Conservation (phyloP, 306 rosid species). For the Urtica urens region DNA sequence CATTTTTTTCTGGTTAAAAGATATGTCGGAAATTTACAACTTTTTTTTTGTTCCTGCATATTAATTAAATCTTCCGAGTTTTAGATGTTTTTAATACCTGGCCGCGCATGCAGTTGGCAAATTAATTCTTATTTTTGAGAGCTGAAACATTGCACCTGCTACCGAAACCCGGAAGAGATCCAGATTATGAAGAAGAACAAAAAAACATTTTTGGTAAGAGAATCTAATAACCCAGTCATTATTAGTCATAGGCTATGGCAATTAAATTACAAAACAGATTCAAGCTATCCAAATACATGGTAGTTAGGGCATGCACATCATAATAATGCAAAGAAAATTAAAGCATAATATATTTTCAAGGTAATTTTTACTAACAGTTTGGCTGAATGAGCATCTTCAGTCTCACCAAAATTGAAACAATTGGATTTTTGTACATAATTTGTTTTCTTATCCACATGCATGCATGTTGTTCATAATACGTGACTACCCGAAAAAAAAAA, state of each 20-base stretch:
- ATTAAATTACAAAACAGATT: neutral
- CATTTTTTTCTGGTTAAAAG: too few species aligned
- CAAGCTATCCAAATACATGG: constrained; percentile 8
- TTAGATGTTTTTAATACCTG: too few species aligned
- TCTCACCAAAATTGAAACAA: neutral
- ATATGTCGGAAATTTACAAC: too few species aligned
- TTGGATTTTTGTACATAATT: neutral
- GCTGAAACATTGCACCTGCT: too few species aligned
- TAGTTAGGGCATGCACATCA: constrained; percentile 24
- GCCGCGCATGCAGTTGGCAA: too few species aligned
- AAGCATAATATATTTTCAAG: neutral
- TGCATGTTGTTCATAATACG: constrained; percentile 9
- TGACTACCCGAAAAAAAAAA: neutral
- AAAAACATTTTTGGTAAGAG: too few species aligned
- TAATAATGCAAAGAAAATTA: constrained; percentile 12
- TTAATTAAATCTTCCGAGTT: too few species aligned
- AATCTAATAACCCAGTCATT: neutral
- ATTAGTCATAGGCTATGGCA: neutral
- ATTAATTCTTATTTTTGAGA: too few species aligned
- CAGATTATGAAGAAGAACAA: too few species aligned
- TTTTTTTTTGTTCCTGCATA: too few species aligned
- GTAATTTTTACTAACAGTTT: neutral
- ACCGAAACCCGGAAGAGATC: too few species aligned
- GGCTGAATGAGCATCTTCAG: constrained; percentile 17
- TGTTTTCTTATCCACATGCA: constrained; percentile 14